A percentile compares a stretch with the other conserved stretches of the same genome.
Evolutionary conservation across 768 basidiomycete species (phyloP).

Genomic region (Amanita pallidorosea): DNA sequence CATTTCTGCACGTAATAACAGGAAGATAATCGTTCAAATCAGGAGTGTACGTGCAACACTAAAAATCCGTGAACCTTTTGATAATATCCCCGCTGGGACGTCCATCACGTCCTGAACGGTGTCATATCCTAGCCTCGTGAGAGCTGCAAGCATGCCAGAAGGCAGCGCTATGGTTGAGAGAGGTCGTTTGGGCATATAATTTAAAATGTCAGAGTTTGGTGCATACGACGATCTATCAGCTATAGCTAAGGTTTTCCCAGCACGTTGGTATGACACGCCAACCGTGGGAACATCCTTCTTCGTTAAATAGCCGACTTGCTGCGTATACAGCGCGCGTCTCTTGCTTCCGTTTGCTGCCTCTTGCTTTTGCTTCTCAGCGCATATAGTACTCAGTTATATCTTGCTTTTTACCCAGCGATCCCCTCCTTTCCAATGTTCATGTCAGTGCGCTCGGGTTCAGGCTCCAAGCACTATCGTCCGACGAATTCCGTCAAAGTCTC

Average conservation of each 20-base stretch:
- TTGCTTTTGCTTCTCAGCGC: conserved; percentile 6
- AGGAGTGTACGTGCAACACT: neutral
- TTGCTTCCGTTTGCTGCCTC: conserved; percentile 5
- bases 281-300: neutral
- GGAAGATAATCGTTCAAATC: neutral
- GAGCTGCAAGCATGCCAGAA: conserved; percentile 29
- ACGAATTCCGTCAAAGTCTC: conserved; percentile 39
- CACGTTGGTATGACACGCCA: neutral
- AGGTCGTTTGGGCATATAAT: conserved; percentile 28
- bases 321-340: neutral
- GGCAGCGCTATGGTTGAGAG: conserved; percentile 39
- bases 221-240: neutral
- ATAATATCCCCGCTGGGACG: conserved; percentile 32
- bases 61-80: conserved; percentile 29
- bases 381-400: conserved; percentile 10
- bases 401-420: conserved; percentile 11
- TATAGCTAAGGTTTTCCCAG: neutral
- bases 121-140: conserved; percentile 47
- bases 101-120: conserved; percentile 39
- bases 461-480: conserved; percentile 24
- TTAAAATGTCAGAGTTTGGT: neutral
- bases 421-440: conserved; percentile 6
- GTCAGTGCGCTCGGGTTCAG: conserved; percentile 2
- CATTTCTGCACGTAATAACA: conserved; percentile 30
- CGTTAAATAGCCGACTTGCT: neutral